These are phyloP conservation scores for Clarireedia paspali DNA, from an alignment of 2,329 filamentous ascomycete genomes.

Conservation along the genomic window DNA sequence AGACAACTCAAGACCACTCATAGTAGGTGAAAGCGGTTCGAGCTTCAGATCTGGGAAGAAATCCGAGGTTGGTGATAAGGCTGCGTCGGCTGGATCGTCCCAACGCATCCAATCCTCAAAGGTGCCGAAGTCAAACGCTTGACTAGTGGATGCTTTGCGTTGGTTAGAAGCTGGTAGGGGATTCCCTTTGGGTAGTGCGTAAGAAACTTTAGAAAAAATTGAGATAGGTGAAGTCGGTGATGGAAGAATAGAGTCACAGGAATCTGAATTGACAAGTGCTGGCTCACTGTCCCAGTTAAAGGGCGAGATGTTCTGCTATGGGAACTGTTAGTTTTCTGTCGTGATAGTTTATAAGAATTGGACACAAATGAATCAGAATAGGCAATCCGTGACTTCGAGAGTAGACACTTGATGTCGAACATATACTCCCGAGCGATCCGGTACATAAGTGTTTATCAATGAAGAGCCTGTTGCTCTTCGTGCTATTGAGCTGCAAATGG, in stretches of 20 bases:
- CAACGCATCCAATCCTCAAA: conserved; percentile 29
- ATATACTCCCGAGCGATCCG: no score
- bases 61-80: conserved; percentile 22
- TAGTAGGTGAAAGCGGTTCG: conserved; percentile 22
- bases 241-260: conserved; percentile 22
- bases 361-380: background rate
- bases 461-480: background rate
- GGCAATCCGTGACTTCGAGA: no score
- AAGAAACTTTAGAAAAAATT: conserved; percentile 13
- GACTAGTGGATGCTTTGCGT: conserved; percentile 16
- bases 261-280: conserved; percentile 18
- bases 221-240: conserved; percentile 21
- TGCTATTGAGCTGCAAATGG: background rate
- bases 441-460: background rate
- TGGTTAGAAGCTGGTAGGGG: conserved; percentile 3
- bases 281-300: conserved; percentile 20
- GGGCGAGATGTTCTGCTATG: conserved; percentile 11
- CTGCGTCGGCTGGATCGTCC: conserved; percentile 25
- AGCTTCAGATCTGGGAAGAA: conserved; percentile 25
- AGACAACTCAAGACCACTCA: conserved; percentile 19
- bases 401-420: no score
- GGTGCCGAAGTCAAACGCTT: conserved; percentile 22
- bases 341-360: background rate
- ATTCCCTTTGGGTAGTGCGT: conserved; percentile 17
- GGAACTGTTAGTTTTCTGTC: background rate